phyloP scores from a whole-genome alignment of 768 basidiomycete genomes.

The Sistotremastrum niveocremeum region DNA sequence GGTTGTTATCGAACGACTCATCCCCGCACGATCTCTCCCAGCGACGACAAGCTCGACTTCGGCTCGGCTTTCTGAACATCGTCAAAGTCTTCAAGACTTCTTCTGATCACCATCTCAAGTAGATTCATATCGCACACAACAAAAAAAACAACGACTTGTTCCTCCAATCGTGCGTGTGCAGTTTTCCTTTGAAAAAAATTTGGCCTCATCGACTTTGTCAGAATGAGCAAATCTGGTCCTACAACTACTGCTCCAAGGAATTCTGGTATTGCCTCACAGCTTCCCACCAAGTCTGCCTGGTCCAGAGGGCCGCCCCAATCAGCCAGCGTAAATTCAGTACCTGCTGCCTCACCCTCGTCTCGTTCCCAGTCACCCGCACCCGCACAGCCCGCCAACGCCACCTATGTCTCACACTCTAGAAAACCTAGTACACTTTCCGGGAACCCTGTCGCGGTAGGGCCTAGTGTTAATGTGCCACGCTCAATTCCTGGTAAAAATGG shows the following conservation, averaged over 20 bases:
- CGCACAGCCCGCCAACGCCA: conserved; percentile 29
- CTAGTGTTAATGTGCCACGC: conserved; percentile 63
- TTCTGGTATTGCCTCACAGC: conserved; percentile 41
- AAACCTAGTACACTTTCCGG: conserved; percentile 64
- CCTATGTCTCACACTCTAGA: conserved; percentile 52
- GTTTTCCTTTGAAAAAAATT: conserved; percentile 5
- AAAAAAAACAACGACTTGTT: conserved; percentile 30
- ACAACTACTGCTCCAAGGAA: conserved; percentile 54
- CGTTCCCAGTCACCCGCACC: conserved; percentile 72
- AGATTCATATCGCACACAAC: conserved; percentile 9
- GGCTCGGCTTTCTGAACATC: conserved; percentile 25
- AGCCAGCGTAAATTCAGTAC: conserved; percentile 17
- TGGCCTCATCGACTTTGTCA: conserved; percentile 16
- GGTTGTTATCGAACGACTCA: conserved; percentile 76
- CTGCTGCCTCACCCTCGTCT: conserved; percentile 38
- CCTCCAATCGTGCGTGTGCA: conserved; percentile 19
- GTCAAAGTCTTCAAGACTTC: conserved; percentile 37
- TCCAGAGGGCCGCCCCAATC: conserved; percentile 68
- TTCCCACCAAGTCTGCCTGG: conserved; percentile 81
- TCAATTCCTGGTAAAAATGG: no score
- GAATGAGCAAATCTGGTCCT: conserved; percentile 86
- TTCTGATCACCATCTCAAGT: not conserved
- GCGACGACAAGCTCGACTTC: no score
- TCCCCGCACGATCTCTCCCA: conserved; percentile 11
- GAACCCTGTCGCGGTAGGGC: conserved; percentile 58